These are phyloP conservation scores for Lignosus rhinocerotis DNA, from an alignment of 1,284 basidiomycete genomes.

Conservation along the genomic window DNA sequence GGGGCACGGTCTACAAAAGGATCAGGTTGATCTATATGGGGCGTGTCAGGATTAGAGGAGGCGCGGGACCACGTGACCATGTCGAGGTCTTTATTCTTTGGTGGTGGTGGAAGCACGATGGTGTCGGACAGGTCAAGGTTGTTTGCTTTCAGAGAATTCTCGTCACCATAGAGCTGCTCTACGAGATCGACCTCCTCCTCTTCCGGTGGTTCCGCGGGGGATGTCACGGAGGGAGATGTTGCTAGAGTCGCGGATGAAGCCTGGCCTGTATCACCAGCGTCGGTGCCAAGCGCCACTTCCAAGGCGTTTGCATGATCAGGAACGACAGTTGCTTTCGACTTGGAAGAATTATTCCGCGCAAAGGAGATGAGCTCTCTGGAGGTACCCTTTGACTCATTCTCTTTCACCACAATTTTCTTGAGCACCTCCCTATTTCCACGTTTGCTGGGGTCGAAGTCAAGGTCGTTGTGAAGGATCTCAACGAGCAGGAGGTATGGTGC, in stretches of 20 bases:
- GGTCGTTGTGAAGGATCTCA: conserved; percentile 88
- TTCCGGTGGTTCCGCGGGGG: conserved; percentile 30
- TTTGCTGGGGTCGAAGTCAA: conserved; percentile 91
- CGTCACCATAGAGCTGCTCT: conserved; percentile 86
- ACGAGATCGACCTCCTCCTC: conserved; percentile 93
- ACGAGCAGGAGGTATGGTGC: conserved; percentile 94
- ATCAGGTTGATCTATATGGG: conserved; percentile 28
- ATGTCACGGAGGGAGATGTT: conserved; percentile 27
- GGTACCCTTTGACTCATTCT: conserved; percentile 56
- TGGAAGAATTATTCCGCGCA: conserved; percentile 15
- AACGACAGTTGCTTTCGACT: conserved; percentile 12
- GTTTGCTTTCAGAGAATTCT: conserved; percentile 69
- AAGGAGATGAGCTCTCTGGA: conserved; percentile 50
- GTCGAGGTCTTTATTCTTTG: conserved; percentile 88
- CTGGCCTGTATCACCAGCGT: conserved; percentile 21
- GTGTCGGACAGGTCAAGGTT: conserved; percentile 78
- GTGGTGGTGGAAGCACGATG: conserved; percentile 76
- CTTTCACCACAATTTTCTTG: conserved; percentile 80
- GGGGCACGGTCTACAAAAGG: conserved; percentile 16
- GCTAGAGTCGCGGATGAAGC: conserved; percentile 11
- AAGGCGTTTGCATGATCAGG: conserved; percentile 23
- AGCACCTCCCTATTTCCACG: conserved; percentile 86
- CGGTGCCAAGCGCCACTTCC: conserved; percentile 29
- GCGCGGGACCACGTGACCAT: conserved; percentile 80
- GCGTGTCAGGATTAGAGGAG: conserved; percentile 53